Percentiles rank a stretch among this genome's conserved stretches.
phyloP scores from a whole-genome alignment of 495 filamentous ascomycete species.

The Bathelium albidoporum region DNA sequence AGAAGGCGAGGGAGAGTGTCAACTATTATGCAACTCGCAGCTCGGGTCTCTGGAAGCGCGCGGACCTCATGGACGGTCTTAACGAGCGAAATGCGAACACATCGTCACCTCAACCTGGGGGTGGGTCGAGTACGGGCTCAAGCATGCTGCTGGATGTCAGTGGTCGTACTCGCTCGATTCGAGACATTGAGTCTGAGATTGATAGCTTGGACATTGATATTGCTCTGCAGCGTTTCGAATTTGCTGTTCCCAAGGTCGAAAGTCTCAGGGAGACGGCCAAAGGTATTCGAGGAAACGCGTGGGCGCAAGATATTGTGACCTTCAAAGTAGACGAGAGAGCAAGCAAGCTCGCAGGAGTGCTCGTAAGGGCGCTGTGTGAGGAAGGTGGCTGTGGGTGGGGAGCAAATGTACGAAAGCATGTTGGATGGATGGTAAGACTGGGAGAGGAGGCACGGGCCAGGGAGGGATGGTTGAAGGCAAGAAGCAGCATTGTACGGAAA shows the following conservation, averaged over 20 bases:
- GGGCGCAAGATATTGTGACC: slow-evolving; percentile 80
- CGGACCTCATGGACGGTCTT: slow-evolving; percentile 39
- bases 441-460: slow-evolving; percentile 84
- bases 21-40: slow-evolving; percentile 63
- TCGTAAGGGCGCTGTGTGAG: neutral
- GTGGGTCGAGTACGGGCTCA: slow-evolving; percentile 18
- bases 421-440: slow-evolving; percentile 71
- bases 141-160: slow-evolving; percentile 87
- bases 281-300: slow-evolving; percentile 68
- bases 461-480: slow-evolving; percentile 72
- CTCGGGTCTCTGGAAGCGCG: slow-evolving; percentile 11
- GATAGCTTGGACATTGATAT: slow-evolving; percentile 95
- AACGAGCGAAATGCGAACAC: slow-evolving; percentile 54
- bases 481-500: slow-evolving; percentile 63
- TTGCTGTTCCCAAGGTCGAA: slow-evolving; percentile 71
- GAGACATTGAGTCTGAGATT: slow-evolving; percentile 90
- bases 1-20: slow-evolving; percentile 67
- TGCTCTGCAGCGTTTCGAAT: slow-evolving; percentile 80
- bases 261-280: slow-evolving; percentile 67
- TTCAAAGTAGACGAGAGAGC: slow-evolving; percentile 84
- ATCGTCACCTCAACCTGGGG: slow-evolving; percentile 40
- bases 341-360: slow-evolving; percentile 53
- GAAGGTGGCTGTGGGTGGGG: neutral
- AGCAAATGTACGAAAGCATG: slow-evolving; percentile 39
- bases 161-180: slow-evolving; percentile 87